Conservation (phyloP, 2,329 filamentous ascomycete genomes). For the Claviceps monticola region DNA sequence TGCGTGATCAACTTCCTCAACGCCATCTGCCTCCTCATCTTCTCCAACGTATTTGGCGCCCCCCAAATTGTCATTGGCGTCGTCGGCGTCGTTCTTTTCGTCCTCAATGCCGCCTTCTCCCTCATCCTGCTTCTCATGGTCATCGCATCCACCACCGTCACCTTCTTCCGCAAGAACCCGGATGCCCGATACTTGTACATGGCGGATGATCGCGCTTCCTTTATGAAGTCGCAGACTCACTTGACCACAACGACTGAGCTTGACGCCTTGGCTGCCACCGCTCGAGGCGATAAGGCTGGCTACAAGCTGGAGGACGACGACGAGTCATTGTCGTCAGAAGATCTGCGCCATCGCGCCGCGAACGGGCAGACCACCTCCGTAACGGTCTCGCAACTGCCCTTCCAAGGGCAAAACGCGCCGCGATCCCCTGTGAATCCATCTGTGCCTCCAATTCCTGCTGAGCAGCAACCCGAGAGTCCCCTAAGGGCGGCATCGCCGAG, state of each 20-base stretch:
- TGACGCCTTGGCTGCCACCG: slow-evolving; percentile 78
- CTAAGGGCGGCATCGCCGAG: slow-evolving; percentile 22
- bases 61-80: slow-evolving; percentile 74
- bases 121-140: slow-evolving; percentile 73
- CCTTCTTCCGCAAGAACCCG: slow-evolving; percentile 82
- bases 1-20: slow-evolving; percentile 83
- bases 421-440: slow-evolving; percentile 27
- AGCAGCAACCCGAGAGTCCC: slow-evolving; percentile 21
- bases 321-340: slow-evolving; percentile 25
- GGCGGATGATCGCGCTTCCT: slow-evolving; percentile 89
- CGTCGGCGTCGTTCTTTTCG: slow-evolving; percentile 79
- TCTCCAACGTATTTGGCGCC: slow-evolving; percentile 74
- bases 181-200: slow-evolving; percentile 93
- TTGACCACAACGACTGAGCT: slow-evolving; percentile 67
- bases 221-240: slow-evolving; percentile 91
- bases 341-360: slow-evolving; percentile 21
- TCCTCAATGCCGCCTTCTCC: slow-evolving; percentile 74
- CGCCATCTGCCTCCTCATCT: slow-evolving; percentile 76
- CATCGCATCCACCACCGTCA: slow-evolving; percentile 43
- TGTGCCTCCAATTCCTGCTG: slow-evolving; percentile 29
- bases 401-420: slow-evolving; percentile 10
- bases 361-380: slow-evolving; percentile 15
- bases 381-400: slow-evolving; percentile 18
- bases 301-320: slow-evolving; percentile 30
- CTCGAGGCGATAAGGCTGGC: slow-evolving; percentile 62